Evolutionary conservation across 108 stramenopile genomes (phyloP).

Genomic region (Seminavis robusta): DNA sequence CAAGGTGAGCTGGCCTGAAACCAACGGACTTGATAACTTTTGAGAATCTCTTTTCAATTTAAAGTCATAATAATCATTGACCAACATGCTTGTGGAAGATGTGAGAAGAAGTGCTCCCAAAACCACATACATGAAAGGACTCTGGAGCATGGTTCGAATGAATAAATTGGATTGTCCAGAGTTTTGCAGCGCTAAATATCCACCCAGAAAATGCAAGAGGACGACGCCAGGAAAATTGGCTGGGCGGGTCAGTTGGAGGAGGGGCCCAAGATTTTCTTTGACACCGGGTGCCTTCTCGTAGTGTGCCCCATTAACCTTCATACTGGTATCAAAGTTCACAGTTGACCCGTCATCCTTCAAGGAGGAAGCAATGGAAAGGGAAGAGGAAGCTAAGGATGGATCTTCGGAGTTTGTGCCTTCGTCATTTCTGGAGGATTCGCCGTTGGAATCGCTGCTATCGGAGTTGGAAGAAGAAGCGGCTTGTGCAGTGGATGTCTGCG

Average conservation of each 20-base stretch:
- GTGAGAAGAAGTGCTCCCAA: constrained; percentile 49
- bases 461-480: too few relatives aligned
- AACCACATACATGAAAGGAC: constrained; percentile 46
- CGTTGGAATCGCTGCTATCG: too few relatives aligned
- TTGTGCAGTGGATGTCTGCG: too few relatives aligned
- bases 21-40: constrained; percentile 19
- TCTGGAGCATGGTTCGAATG: constrained; percentile 10
- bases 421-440: too few relatives aligned
- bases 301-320: too few relatives aligned
- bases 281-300: neutral
- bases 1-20: constrained; percentile 21
- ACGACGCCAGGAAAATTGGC: constrained; percentile 57
- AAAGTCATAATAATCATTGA: constrained; percentile 81
- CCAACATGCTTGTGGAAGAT: constrained; percentile 66
- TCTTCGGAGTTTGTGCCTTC: too few relatives aligned
- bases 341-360: too few relatives aligned
- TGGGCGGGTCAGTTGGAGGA: constrained; percentile 34
- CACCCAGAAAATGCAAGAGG: constrained; percentile 58
- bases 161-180: constrained; percentile 1
- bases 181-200: constrained; percentile 28
- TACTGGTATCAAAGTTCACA: too few relatives aligned
- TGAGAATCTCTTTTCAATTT: constrained; percentile 45
- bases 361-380: too few relatives aligned
- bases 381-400: too few relatives aligned
- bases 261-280: neutral